Percentiles rank a stretch among this genome's conserved stretches.
Conservation (phyloP, 495 filamentous ascomycete genomes). For the Penicillium ucsense region DNA sequence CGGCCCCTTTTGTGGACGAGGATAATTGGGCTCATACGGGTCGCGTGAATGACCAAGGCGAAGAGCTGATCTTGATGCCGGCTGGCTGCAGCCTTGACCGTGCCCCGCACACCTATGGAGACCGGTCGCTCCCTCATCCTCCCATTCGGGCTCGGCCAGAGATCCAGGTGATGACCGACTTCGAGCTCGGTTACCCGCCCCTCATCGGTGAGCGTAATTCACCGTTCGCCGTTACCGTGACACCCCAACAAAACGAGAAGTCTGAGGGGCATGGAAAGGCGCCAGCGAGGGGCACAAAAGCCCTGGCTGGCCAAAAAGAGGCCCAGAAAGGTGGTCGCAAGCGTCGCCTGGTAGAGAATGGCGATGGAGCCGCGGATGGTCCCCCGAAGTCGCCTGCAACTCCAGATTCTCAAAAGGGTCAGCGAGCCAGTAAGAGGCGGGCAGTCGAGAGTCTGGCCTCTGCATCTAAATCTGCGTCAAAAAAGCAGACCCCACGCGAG, state of each 20-base stretch:
- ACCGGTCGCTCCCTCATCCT: slow-evolving; percentile 20
- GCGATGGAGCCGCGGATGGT: background rate
- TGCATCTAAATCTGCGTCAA: background rate
- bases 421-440: background rate
- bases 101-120: slow-evolving; percentile 21
- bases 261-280: slow-evolving; percentile 3
- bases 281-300: background rate
- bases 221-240: slow-evolving; percentile 5
- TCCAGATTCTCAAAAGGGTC: background rate
- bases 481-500: background rate
- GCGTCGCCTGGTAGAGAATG: background rate
- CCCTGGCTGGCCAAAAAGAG: background rate
- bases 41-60: slow-evolving; percentile 22
- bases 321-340: slow-evolving; percentile 2
- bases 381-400: background rate
- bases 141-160: slow-evolving; percentile 21
- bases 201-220: slow-evolving; percentile 31
- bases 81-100: slow-evolving; percentile 17
- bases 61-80: slow-evolving; percentile 23
- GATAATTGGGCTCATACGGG: slow-evolving; percentile 31
- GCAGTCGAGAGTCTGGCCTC: background rate
- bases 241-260: slow-evolving; percentile 10
- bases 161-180: slow-evolving; percentile 21
- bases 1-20: slow-evolving; percentile 11
- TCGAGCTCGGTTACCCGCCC: slow-evolving; percentile 31